phyloP scores from a whole-genome alignment of 2,329 filamentous ascomycete species.

The Diplodia mutila region DNA sequence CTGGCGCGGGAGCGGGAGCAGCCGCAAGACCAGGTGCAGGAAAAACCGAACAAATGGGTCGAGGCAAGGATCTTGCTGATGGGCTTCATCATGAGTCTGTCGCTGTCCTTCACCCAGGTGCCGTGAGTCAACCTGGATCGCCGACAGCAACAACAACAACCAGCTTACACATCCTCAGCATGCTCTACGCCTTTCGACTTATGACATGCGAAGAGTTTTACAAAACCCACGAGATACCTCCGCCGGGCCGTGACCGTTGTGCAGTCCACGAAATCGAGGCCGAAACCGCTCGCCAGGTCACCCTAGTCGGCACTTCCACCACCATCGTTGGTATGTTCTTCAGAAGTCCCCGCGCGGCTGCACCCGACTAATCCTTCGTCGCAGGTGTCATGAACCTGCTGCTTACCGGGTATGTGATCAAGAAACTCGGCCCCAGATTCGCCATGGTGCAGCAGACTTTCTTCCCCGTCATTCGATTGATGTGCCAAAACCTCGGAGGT shows the following conservation, averaged over 20 bases:
- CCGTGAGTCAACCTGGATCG: conserved; percentile 33
- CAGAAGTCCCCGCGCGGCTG: no score
- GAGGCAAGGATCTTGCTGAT: conserved; percentile 58
- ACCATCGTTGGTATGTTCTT: conserved; percentile 61
- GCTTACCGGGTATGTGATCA: conserved; percentile 68
- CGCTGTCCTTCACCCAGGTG: conserved; percentile 56
- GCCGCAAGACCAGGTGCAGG: neutral
- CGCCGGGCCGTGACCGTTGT: conserved; percentile 59
- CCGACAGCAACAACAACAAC: neutral
- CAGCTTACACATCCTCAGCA: conserved; percentile 26
- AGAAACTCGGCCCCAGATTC: conserved; percentile 65
- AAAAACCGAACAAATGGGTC: conserved; percentile 31
- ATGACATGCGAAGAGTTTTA: conserved; percentile 77
- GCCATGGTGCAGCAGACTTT: conserved; percentile 67
- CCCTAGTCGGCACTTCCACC: conserved; percentile 68
- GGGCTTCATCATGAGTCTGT: conserved; percentile 62
- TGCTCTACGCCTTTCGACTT: conserved; percentile 68
- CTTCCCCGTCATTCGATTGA: conserved; percentile 66
- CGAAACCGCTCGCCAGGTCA: conserved; percentile 64
- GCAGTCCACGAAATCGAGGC: conserved; percentile 65
- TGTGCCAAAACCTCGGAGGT: conserved; percentile 64
- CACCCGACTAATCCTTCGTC: neutral
- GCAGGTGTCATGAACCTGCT: conserved; percentile 65
- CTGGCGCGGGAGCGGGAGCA: conserved; percentile 25
- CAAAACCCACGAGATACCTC: conserved; percentile 57